phyloP scores from a whole-genome alignment of 192 early-diverging fungal genomes.

The Coemansia sp. region DNA sequence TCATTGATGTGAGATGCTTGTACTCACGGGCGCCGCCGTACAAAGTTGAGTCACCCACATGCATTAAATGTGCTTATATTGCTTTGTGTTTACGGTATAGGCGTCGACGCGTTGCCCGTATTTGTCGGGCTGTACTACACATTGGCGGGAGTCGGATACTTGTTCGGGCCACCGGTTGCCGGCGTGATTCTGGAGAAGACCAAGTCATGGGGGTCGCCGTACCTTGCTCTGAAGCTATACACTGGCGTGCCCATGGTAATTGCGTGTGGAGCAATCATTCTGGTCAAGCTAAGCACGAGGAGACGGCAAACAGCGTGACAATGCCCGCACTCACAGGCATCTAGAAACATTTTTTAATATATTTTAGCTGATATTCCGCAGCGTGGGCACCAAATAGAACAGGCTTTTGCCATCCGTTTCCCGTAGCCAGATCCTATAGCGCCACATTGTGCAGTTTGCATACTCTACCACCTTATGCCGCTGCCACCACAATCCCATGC shows the following conservation, averaged over 20 bases:
- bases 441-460: background rate
- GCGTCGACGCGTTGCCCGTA: slow-evolving; percentile 49
- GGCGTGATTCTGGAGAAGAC: slow-evolving; percentile 51
- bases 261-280: slow-evolving; percentile 42
- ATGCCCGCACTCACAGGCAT: background rate
- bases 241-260: slow-evolving; percentile 45
- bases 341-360: background rate
- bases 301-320: slow-evolving; percentile 3
- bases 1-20: no score
- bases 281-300: slow-evolving; percentile 26
- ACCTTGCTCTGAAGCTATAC: slow-evolving; percentile 51
- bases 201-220: slow-evolving; percentile 50
- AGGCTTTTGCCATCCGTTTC: no score
- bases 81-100: slow-evolving; percentile 30
- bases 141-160: slow-evolving; percentile 42
- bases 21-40: no score
- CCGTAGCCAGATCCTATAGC: background rate
- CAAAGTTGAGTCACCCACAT: background rate
- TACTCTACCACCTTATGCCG: background rate
- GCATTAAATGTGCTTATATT: background rate
- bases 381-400: no score
- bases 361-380: no score
- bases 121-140: slow-evolving; percentile 55
- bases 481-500: no score
- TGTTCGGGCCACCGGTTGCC: slow-evolving; percentile 53